Conservation (phyloP, 2,329 filamentous ascomycete genomes). For the Neurospora sp. region DNA sequence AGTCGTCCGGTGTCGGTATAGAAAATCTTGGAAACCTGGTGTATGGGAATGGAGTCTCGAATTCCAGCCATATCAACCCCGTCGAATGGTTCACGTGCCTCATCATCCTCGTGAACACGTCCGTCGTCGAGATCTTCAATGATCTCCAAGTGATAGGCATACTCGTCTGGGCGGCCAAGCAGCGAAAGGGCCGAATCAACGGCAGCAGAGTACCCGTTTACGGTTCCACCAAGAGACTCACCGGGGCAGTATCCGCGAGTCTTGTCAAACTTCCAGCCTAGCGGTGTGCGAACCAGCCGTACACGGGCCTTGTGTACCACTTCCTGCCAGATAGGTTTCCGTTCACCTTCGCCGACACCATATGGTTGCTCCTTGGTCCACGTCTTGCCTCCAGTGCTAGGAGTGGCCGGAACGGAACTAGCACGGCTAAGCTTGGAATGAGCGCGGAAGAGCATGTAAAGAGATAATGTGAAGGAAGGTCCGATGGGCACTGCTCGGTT, state of each 20-base stretch:
- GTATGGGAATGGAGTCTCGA: constrained; percentile 42
- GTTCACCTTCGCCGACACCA: constrained; percentile 43
- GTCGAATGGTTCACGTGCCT: constrained; percentile 26
- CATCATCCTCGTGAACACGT: constrained; percentile 37
- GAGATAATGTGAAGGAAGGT: constrained; percentile 71
- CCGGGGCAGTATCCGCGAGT: constrained; percentile 21
- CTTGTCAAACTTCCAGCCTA: constrained; percentile 38
- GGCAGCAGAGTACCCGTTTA: neutral
- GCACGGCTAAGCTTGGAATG: constrained; percentile 36
- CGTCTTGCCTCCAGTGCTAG: constrained; percentile 6
- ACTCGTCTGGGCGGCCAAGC: constrained; percentile 30
- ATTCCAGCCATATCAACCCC: constrained; percentile 36
- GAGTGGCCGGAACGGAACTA: constrained; percentile 7
- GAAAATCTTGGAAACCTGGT: constrained; percentile 75
- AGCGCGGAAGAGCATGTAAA: constrained; percentile 91
- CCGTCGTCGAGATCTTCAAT: constrained; percentile 67
- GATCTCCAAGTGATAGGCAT: constrained; percentile 71
- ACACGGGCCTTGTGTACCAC: constrained; percentile 88
- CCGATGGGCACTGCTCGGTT: constrained; percentile 68
- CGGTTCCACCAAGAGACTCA: neutral
- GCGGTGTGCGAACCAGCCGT: constrained; percentile 63
- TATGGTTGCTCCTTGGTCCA: constrained; percentile 35
- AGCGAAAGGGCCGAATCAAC: neutral
- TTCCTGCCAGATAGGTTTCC: constrained; percentile 81
- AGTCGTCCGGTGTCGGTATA: constrained; percentile 88